Base-by-base conservation (phyloP, 208 protist genomes). In the Trypanosomatidae sp. region DNA sequence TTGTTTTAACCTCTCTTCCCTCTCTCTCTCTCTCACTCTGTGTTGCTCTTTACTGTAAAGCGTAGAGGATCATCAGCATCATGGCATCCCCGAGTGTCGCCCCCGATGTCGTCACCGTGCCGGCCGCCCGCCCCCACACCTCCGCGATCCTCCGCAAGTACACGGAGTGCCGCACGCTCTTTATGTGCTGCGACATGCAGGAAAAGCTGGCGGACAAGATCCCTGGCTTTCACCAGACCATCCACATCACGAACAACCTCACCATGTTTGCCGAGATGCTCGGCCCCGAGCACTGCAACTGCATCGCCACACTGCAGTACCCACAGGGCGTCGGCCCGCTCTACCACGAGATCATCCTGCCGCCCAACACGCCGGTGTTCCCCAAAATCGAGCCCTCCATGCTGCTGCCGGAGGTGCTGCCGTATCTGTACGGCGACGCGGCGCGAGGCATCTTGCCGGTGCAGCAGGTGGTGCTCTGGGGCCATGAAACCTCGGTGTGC, bases 181-280 rank as follows among this genome's bases (percentile, higher is more conserved):
- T 95, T 47, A 79, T 95, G 55, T 92, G 85, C 77, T 95, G 90
- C 68, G 90, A 95, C 67, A 88, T 95, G 49, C 90, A 95, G 71
- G 88, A 95, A 41, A 89, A 84, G 66, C 66, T 91, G 30, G 62
- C 58, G 5, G 55, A 58, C 33, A 74, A 77, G 50, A 86, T 92
- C 52, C 62, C 66, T 25, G 83, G 88, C 62, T 91, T 85, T 41
- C 41, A 71, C 13, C 73, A 85, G 19, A 85, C 84, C 41, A 76
- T 93, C 22, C 69, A 82, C 41, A 73, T 91, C 25, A 81, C 85
- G 8, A 92, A 91, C 75, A 58, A 67, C 15, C 73, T 90, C 66
- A 69, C 83, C 0, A 58, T 66, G 8, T 73, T 90, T n/a, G 80
- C 82, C 46, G 80, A 86, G 50, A 62, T 79, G 3, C 66, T 90